Evolutionary conservation across 1,284 basidiomycete species (phyloP), one percentile per base, ranked within the genome.

Genomic region (Tetrapyrgos nigripes): DNA sequence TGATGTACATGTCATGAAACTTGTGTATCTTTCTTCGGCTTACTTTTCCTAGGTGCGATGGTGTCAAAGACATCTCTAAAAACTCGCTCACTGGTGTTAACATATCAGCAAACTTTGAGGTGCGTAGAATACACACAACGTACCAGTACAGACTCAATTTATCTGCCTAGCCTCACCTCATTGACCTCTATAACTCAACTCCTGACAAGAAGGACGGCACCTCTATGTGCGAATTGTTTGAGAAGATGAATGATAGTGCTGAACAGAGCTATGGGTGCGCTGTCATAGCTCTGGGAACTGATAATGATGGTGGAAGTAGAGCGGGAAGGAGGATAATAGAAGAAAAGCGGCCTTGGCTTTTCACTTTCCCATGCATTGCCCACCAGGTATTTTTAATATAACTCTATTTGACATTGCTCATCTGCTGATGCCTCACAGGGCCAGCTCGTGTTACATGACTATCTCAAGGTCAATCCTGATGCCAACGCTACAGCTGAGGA

Each of bases 351-450:
- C 59, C 52, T 1, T 59, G 44, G 14, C 24, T 65, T 17, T 56
- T 65, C 27, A 3, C 53, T 2, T 60, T 60, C 1, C 55, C 57
- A 13, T 65, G 64, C 43, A 55, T 53, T 45, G 60, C 57, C 3
- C 62, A 65, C 40, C 64, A 65, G 62, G 62, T 61, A 6, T n/a
- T n/a, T n/a, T n/a, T n/a, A n/a, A n/a, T n/a, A 6, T 35, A 40
- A 29, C 35, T n/a, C 35, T 50, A 27, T 35, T 40, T 11, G 17
- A 40, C 4, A 17, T 19, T 28, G 31, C n/a, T 19, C 10, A 11
- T 23, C 23, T 3, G 4, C 14, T n/a, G n/a, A 33, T 49, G 24
- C 27, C n/a, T n/a, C 11, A 19, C 33, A 57, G 47, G 50, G 26
- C 21, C 55, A 50, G 31, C 40, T 57, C 23, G 27, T 26, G 21